Conservation (phyloP, 306 rosid genomes). For the Delonix regia region DNA sequence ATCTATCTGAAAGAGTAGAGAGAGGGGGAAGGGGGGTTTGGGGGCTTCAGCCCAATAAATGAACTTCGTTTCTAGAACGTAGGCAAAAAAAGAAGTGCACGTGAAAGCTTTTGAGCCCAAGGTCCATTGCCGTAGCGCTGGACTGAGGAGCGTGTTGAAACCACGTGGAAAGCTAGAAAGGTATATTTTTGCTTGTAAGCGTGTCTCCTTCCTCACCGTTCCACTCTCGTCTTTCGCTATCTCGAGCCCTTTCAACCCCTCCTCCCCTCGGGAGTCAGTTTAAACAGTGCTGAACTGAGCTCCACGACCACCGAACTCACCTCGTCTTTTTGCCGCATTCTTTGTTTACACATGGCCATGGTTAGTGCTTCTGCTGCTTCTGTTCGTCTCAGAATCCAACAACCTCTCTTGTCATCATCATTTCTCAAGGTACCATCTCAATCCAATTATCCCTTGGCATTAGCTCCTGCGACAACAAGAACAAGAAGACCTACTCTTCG, state of each 20-base stretch:
- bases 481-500: constrained; percentile 6
- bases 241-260: background rate
- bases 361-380: constrained; percentile 36
- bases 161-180: constrained; percentile 54
- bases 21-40: no score
- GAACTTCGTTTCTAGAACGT: background rate
- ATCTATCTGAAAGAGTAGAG: no score
- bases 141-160: constrained; percentile 36
- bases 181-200: constrained; percentile 21
- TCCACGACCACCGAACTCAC: background rate
- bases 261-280: background rate
- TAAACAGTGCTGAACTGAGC: background rate
- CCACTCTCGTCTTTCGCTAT: constrained; percentile 34
- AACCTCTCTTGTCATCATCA: constrained; percentile 35
- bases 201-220: constrained; percentile 80
- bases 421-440: constrained; percentile 31
- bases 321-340: constrained; percentile 2
- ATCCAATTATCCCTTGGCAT: constrained; percentile 30
- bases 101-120: background rate
- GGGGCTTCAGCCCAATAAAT: no score
- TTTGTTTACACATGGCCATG: constrained; percentile 49
- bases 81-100: background rate
- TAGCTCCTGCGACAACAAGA: constrained; percentile 14
- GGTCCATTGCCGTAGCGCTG: background rate
- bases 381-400: constrained; percentile 12